Evolutionary conservation across 768 basidiomycete genomes (phyloP).

Genomic region (Mycena filopes): DNA sequence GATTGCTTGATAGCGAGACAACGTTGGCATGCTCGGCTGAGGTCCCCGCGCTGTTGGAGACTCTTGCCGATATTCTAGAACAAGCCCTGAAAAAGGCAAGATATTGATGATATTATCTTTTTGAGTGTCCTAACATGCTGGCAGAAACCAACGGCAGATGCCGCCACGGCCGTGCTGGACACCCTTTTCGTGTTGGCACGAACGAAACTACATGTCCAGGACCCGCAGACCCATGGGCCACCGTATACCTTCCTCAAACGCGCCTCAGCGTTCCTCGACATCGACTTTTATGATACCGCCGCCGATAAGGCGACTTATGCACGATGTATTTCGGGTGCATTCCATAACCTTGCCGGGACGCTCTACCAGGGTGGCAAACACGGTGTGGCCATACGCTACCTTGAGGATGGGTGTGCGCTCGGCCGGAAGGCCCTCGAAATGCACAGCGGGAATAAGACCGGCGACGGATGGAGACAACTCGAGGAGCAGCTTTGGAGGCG

Average conservation of each 20-base stretch:
- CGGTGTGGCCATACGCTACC: conserved; percentile 75
- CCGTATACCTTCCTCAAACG: conserved; percentile 60
- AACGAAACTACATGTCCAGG: conserved; percentile 47
- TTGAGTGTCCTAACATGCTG: not conserved
- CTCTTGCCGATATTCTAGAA: conserved; percentile 46
- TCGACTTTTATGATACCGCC: conserved; percentile 32
- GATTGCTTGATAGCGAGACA: conserved; percentile 52
- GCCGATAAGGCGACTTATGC: conserved; percentile 62
- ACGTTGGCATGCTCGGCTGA: not conserved
- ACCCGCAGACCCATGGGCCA: conserved; percentile 57
- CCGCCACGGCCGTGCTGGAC: conserved; percentile 60
- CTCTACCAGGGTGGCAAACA: conserved; percentile 73
- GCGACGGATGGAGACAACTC: conserved; percentile 66
- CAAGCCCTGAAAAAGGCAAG: conserved; percentile 44
- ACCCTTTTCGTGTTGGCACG: conserved; percentile 66
- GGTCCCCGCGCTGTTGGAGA: conserved; percentile 47
- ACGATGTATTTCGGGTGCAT: conserved; percentile 78
- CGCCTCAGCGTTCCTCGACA: conserved; percentile 49
- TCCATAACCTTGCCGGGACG: conserved; percentile 74
- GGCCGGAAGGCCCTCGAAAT: conserved; percentile 59
- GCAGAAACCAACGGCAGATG: conserved; percentile 44
- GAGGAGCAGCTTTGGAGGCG: conserved; percentile 74
- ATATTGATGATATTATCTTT: not conserved
- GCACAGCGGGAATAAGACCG: conserved; percentile 38
- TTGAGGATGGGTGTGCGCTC: conserved; percentile 67